A percentile compares a stretch with the other conserved stretches of the same genome.
Conservation (phyloP, 1,284 basidiomycete genomes). For the Phellinidium pouzarii region DNA sequence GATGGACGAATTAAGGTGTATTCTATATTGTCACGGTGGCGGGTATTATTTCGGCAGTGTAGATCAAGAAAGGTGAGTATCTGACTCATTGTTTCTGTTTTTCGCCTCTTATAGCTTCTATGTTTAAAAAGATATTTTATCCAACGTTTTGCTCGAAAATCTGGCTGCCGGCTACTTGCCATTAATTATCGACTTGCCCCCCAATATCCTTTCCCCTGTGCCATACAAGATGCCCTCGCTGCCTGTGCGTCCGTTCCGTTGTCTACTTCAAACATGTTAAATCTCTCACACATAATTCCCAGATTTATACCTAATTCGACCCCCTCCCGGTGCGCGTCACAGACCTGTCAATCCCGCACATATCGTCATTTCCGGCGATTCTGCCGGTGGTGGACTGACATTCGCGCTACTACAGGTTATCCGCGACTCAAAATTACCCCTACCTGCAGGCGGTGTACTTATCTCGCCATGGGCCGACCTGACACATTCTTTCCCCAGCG, state of each 20-base stretch:
- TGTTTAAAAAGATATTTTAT: constrained; percentile 61
- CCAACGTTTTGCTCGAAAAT: constrained; percentile 84
- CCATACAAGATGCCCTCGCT: constrained; percentile 81
- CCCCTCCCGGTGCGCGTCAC: constrained; percentile 63
- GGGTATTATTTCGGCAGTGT: constrained; percentile 81
- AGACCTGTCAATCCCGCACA: constrained; percentile 74
- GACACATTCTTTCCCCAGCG: constrained; percentile 90
- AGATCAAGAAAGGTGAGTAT: constrained; percentile 61
- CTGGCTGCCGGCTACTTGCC: constrained; percentile 83
- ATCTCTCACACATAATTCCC: constrained; percentile 25
- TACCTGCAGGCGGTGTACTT: constrained; percentile 80
- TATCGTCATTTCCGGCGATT: constrained; percentile 87
- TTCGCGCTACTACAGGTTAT: constrained; percentile 88
- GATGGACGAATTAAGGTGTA: constrained; percentile 83
- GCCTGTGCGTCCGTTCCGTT: constrained; percentile 54
- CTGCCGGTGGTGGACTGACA: constrained; percentile 87
- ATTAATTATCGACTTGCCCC: constrained; percentile 89
- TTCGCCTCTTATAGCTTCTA: constrained; percentile 16
- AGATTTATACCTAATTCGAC: constrained; percentile 65
- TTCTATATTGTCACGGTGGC: constrained; percentile 80
- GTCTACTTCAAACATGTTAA: too few species aligned
- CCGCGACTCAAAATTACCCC: constrained; percentile 76
- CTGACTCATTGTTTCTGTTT: constrained; percentile 1
- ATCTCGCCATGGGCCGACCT: constrained; percentile 93
- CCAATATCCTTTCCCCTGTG: constrained; percentile 96